Percentiles rank a stretch among this genome's conserved stretches.
phyloP scores from a whole-genome alignment of 768 basidiomycete genomes.

The Panellus pusillus region DNA sequence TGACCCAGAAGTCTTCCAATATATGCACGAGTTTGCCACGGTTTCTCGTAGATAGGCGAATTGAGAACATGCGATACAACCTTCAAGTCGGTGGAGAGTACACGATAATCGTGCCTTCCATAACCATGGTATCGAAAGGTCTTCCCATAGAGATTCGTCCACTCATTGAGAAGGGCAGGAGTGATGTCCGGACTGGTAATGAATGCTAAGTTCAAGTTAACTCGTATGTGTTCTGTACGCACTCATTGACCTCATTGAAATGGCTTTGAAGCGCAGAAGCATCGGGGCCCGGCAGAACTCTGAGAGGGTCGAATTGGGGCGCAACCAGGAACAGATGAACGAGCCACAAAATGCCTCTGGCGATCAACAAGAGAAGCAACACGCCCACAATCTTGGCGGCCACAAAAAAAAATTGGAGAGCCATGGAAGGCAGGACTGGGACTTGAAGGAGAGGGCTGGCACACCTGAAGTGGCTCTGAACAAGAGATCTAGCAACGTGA shows the following conservation, averaged over 20 bases:
- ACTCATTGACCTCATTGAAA: conserved; percentile 48
- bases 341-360: conserved; percentile 40
- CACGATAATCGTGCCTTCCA: conserved; percentile 55
- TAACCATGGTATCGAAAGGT: conserved; percentile 58
- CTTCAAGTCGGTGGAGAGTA: conserved; percentile 53
- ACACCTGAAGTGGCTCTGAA: conserved; percentile 6
- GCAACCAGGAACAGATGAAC: conserved; percentile 42
- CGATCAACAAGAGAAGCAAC: conserved; percentile 32
- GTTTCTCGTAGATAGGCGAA: conserved; percentile 51
- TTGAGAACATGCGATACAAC: conserved; percentile 49
- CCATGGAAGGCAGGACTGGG: conserved; percentile 9
- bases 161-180: conserved; percentile 40
- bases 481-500: not conserved
- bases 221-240: conserved; percentile 18
- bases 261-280: conserved; percentile 44
- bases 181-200: conserved; percentile 42
- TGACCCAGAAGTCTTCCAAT: conserved; percentile 49
- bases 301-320: conserved; percentile 50
- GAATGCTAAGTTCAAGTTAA: not conserved
- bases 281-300: conserved; percentile 47
- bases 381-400: conserved; percentile 30
- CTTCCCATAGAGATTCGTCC: conserved; percentile 45
- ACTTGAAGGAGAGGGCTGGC: not conserved
- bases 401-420: conserved; percentile 12
- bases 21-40: conserved; percentile 53